Evolutionary conservation across 306 rosid species (phyloP).

Genomic region (Gastrolobium villosum): DNA sequence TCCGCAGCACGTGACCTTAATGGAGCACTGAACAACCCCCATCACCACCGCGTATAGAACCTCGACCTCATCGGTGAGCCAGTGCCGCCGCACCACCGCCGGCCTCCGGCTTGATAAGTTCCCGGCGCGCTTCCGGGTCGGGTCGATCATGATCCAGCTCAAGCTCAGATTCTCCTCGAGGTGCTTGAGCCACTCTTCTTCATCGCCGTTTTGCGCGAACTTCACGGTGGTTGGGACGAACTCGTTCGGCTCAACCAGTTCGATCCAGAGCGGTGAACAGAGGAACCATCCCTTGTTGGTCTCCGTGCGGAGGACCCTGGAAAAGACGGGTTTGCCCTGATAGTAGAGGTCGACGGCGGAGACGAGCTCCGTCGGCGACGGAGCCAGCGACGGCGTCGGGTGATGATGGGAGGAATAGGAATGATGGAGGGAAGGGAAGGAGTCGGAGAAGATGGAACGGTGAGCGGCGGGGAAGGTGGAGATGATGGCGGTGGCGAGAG

Average conservation of each 20-base stretch:
- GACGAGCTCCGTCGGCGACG: conserved; percentile 52
- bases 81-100: conserved; percentile 64
- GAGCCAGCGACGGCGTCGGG: not conserved
- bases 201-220: conserved; percentile 41
- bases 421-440: conserved; percentile 67
- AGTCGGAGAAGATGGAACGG: conserved; percentile 78
- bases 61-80: conserved; percentile 73
- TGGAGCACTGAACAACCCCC: conserved; percentile 58
- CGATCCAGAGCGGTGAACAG: conserved; percentile 71
- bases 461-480: conserved; percentile 66
- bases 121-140: conserved; percentile 60
- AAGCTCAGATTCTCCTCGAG: conserved; percentile 61
- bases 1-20: conserved; percentile 75
- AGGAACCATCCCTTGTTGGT: conserved; percentile 70
- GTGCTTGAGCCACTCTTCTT: conserved; percentile 50
- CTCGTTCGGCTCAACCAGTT: conserved; percentile 68
- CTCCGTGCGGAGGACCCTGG: conserved; percentile 57
- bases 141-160: conserved; percentile 88
- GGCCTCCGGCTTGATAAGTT: conserved; percentile 75
- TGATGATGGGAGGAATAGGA: conserved; percentile 43
- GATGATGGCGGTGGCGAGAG: conserved; percentile 47
- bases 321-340: conserved; percentile 60
- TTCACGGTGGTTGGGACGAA: conserved; percentile 55
- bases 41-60: conserved; percentile 58
- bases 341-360: conserved; percentile 82